phyloP scores from a whole-genome alignment of 441 rosid species.

The Cnidoscolus chayamansa region DNA sequence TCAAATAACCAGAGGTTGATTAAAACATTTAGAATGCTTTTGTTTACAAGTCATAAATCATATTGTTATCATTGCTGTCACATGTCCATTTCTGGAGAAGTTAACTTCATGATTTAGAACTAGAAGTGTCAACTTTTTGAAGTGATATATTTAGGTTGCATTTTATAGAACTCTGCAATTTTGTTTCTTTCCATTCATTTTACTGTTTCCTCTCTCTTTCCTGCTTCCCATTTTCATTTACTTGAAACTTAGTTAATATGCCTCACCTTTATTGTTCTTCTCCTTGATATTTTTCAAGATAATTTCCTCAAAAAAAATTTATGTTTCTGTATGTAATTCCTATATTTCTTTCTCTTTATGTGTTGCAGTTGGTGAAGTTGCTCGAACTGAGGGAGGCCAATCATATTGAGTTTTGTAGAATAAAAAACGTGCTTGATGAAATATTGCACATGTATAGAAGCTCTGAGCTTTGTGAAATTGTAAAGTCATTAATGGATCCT shows the following conservation, averaged over 20 bases:
- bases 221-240: not conserved
- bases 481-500: constrained; percentile 82
- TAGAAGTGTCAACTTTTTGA: not conserved
- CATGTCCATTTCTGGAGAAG: not conserved
- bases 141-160: not conserved
- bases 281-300: not conserved
- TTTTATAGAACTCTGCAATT: constrained; percentile 4
- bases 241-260: constrained; percentile 16
- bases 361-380: constrained; percentile 87
- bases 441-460: constrained; percentile 65
- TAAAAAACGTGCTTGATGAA: constrained; percentile 79
- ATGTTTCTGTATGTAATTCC: constrained; percentile 21
- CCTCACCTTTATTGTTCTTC: not conserved
- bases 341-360: constrained; percentile 20
- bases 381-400: constrained; percentile 92
- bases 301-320: not conserved
- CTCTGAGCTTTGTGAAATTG: constrained; percentile 63
- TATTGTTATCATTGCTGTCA: not conserved
- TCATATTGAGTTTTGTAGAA: constrained; percentile 89
- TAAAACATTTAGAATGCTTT: not conserved
- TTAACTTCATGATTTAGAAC: not conserved
- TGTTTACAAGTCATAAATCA: not conserved
- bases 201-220: not conserved
- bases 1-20: not conserved
- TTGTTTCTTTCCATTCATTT: not conserved